Evolutionary conservation across 345 rosid genomes (phyloP).

Genomic region (Citrus maxima): DNA sequence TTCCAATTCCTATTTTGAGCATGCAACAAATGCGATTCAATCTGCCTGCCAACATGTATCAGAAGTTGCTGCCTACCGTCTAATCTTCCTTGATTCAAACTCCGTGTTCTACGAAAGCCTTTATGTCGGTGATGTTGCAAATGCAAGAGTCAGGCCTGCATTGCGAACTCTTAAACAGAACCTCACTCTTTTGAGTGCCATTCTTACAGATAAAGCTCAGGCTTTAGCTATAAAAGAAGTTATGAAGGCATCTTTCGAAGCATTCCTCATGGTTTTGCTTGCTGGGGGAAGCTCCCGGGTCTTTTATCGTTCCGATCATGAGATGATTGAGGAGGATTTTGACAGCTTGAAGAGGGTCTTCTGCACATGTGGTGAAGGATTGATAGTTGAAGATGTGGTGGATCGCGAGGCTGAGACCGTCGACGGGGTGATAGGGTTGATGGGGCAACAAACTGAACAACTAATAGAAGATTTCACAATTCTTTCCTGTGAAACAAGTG

Average conservation of each 20-base stretch:
- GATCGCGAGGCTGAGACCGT: conserved; percentile 68
- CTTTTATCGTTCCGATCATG: conserved; percentile 54
- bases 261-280: conserved; percentile 77
- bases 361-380: conserved; percentile 72
- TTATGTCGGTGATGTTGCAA: conserved; percentile 57
- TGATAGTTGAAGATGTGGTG: conserved; percentile 60
- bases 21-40: conserved; percentile 48
- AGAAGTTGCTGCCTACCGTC: conserved; percentile 83
- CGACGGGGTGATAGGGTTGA: conserved; percentile 67
- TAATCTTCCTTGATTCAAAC: conserved; percentile 75
- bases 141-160: conserved; percentile 57
- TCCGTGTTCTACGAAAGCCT: conserved; percentile 68
- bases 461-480: conserved; percentile 77
- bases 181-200: conserved; percentile 62
- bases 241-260: conserved; percentile 77
- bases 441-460: conserved; percentile 75
- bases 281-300: conserved; percentile 66
- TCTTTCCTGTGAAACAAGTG: conserved; percentile 56
- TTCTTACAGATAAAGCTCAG: conserved; percentile 69
- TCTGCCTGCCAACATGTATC: conserved; percentile 81
- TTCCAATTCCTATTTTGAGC: conserved; percentile 56
- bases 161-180: conserved; percentile 71
- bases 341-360: conserved; percentile 61
- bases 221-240: conserved; percentile 73
- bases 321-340: conserved; percentile 64